phyloP scores from a whole-genome alignment of 2,329 filamentous ascomycete genomes.

The Huntiella omanensis region DNA sequence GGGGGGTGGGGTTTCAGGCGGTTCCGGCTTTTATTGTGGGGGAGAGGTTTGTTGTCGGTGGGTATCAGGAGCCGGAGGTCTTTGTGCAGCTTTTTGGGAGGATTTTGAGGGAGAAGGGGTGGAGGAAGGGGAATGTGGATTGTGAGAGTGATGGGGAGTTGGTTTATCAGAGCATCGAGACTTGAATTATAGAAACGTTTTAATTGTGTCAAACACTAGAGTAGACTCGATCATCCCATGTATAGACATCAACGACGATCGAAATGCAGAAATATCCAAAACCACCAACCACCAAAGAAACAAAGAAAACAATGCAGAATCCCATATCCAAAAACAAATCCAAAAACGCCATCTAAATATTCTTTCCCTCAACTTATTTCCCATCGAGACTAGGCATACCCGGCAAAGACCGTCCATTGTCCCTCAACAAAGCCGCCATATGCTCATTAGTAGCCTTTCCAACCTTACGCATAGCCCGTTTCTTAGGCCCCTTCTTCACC shows the following conservation, averaged over 20 bases:
- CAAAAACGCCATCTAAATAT: background rate
- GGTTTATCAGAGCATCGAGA: background rate
- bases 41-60: slow-evolving; percentile 46
- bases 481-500: slow-evolving; percentile 56
- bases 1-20: slow-evolving; percentile 31
- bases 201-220: background rate
- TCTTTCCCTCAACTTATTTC: background rate
- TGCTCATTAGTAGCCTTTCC: slow-evolving; percentile 78
- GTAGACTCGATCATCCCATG: no score
- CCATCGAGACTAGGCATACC: slow-evolving; percentile 18
- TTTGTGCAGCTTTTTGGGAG: slow-evolving; percentile 50
- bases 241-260: no score
- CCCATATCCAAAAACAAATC: background rate
- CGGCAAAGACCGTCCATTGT: slow-evolving; percentile 30
- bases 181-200: background rate
- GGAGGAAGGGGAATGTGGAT: background rate
- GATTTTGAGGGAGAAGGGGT: slow-evolving; percentile 18
- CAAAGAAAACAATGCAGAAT: background rate
- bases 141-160: background rate
- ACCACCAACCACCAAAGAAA: background rate
- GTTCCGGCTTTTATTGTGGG: slow-evolving; percentile 61
- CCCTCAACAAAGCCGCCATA: slow-evolving; percentile 66
- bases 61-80: slow-evolving; percentile 46
- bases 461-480: slow-evolving; percentile 42
- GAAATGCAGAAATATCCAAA: no score